phyloP scores from a whole-genome alignment of 2,329 filamentous ascomycete genomes.

The Calonectria hawksworthii region DNA sequence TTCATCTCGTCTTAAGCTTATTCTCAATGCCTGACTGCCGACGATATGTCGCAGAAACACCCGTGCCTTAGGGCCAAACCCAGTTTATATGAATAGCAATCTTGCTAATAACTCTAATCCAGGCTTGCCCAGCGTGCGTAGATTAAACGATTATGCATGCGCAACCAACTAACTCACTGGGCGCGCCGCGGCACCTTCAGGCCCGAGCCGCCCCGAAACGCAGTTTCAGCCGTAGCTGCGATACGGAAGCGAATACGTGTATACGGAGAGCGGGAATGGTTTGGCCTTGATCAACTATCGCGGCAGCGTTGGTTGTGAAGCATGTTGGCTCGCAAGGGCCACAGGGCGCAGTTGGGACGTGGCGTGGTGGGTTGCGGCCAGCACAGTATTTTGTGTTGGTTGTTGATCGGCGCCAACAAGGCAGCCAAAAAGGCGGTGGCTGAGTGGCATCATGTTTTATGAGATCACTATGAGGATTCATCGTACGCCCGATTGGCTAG shows the following conservation, averaged over 20 bases:
- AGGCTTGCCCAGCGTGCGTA: background rate
- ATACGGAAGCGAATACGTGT: background rate
- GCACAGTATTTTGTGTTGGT: background rate
- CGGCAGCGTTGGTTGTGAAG: background rate
- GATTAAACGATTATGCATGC: background rate
- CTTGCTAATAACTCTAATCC: background rate
- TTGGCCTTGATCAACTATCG: background rate
- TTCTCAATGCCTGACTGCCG: background rate
- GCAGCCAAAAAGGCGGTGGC: background rate
- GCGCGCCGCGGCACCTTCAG: background rate
- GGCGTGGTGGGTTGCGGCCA: background rate
- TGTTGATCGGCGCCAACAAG: background rate
- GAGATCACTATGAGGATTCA: background rate
- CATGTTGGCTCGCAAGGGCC: background rate
- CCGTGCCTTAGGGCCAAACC: background rate
- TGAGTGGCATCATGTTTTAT: background rate
- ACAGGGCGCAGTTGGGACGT: background rate
- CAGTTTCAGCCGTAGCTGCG: background rate
- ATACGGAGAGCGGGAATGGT: background rate
- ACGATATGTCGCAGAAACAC: background rate
- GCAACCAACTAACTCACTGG: background rate
- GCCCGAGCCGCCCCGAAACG: slow-evolving; percentile 2
- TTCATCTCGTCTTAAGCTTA: background rate
- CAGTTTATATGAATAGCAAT: background rate
- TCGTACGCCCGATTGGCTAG: background rate